These are phyloP conservation scores for Begonia fuchsioides DNA, from an alignment of 306 rosid species.

Conservation along the genomic window DNA sequence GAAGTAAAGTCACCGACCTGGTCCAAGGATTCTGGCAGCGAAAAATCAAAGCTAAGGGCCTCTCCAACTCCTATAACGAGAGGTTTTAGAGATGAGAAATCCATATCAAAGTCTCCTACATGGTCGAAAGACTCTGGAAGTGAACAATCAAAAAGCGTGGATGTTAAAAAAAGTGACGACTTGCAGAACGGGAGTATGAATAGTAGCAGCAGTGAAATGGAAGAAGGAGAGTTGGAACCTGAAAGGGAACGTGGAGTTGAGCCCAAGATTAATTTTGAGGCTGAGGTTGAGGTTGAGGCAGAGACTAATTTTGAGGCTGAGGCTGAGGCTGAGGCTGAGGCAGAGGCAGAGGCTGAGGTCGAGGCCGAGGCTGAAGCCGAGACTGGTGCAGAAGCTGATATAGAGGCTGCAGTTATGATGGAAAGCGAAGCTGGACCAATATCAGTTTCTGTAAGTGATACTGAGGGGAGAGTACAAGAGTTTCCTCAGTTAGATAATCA, in stretches of 20 bases:
- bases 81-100: constrained; percentile 20
- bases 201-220: constrained; percentile 74
- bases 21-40: constrained; percentile 36
- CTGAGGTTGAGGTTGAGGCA: constrained; percentile 5
- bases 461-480: constrained; percentile 9
- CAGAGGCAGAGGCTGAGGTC: background rate
- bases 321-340: background rate
- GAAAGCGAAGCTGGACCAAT: constrained; percentile 6
- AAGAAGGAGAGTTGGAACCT: constrained; percentile 58
- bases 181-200: constrained; percentile 38
- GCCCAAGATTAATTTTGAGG: background rate
- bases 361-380: constrained; percentile 2
- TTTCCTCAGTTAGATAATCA: constrained; percentile 8
- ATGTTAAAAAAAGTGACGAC: constrained; percentile 43
- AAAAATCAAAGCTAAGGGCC: constrained; percentile 25
- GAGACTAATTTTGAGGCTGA: background rate
- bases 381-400: constrained; percentile 7
- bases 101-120: constrained; percentile 42
- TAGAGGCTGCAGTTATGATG: background rate
- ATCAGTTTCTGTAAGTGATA: constrained; percentile 11
- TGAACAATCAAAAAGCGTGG: constrained; percentile 78
- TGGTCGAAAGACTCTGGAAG: constrained; percentile 85
- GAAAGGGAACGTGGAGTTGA: constrained; percentile 6
- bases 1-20: constrained; percentile 47
- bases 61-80: constrained; percentile 14